Conservation (phyloP, 1,284 basidiomycete genomes). For the Kalmanozyma brasiliensis region DNA sequence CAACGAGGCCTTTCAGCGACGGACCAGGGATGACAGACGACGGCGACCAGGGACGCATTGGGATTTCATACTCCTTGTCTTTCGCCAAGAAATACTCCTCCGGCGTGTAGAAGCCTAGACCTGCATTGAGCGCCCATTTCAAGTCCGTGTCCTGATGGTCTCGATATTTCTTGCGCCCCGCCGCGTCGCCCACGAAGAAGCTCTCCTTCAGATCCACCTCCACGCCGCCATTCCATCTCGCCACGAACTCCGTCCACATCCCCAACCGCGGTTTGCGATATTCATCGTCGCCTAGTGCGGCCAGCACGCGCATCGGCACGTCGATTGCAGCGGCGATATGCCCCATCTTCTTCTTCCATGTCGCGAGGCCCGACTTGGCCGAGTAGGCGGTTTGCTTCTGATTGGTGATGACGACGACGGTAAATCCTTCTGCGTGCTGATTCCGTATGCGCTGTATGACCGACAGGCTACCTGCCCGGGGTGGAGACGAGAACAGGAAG, state of each 20-base stretch:
- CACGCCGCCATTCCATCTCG: constrained; percentile 29
- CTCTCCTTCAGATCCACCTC: constrained; percentile 28
- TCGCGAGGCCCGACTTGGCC: constrained; percentile 19
- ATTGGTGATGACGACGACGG: constrained; percentile 54
- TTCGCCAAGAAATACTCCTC: constrained; percentile 59
- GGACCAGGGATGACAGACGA: not conserved
- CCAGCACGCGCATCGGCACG: constrained; percentile 54
- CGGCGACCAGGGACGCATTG: constrained; percentile 26
- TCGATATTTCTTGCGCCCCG: constrained; percentile 42
- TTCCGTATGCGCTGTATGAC: constrained; percentile 26
- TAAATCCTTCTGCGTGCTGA: constrained; percentile 19
- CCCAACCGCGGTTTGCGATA: constrained; percentile 60
- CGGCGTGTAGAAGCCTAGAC: constrained; percentile 59
- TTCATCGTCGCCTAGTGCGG: constrained; percentile 52
- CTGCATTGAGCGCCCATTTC: constrained; percentile 64
- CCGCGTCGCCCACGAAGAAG: constrained; percentile 66
- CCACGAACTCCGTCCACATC: constrained; percentile 42
- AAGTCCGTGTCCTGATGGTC: constrained; percentile 63
- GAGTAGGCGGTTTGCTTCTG: constrained; percentile 46
- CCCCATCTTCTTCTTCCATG: constrained; percentile 54
- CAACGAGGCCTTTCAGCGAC: constrained; percentile 17
- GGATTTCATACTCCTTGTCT: constrained; percentile 26
- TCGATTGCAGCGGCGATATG: constrained; percentile 46
- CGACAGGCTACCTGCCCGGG: constrained; percentile 2
- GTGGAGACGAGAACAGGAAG: constrained; percentile 22